Evolutionary conservation across 2,329 filamentous ascomycete species (phyloP), one percentile per base, ranked within the genome.

Genomic region (Byssochlamys sp.): DNA sequence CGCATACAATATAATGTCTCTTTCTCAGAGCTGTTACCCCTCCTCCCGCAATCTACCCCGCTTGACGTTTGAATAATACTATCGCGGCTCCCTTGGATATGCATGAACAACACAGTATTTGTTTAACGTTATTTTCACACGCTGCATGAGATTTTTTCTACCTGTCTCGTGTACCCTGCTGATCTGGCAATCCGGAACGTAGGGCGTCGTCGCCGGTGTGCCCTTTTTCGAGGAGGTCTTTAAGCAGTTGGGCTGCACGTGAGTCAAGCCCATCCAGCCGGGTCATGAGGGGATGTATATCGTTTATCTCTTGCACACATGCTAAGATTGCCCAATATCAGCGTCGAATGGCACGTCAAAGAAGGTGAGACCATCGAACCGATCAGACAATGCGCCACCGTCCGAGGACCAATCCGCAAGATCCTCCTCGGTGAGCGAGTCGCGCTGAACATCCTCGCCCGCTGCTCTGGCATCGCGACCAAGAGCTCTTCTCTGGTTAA

Each of bases 191-290:
- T 19, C 59, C 53, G 26, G 53, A 29, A 49, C 31, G 49, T 63
- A 83, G 75, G 94, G 94, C 61, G 81, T 97, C 53, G 80, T 99
- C 52, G 94, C 94, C 48, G 94, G 94, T 57, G 84, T 94, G 2
- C 94, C 94, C 1, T 99, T 99, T 78, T 91, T 97, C 78, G 82
- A 95, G 71, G 92, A 97, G 74, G 88, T 97, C 59, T 96, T 99
- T 73, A 72, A 78, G 45, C 92, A 97, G 74, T 84, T 92, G 65
- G 91, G 88, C 60, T 99, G 94, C 82, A 84, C 83, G 76, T 83
- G 75, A 67, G 81, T 77, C 50, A 50, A 28, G 51, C 49, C 39
- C 50, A 5, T 19, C 39, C 14, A 45, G 14, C n/a, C 12, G 58
- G 45, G 11, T 7, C 31, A 26, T 45, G 14, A 49, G 12, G 19